Evolutionary conservation across 2,329 filamentous ascomycete species (phyloP).

Genomic region (Arthrobotrys conoides): DNA sequence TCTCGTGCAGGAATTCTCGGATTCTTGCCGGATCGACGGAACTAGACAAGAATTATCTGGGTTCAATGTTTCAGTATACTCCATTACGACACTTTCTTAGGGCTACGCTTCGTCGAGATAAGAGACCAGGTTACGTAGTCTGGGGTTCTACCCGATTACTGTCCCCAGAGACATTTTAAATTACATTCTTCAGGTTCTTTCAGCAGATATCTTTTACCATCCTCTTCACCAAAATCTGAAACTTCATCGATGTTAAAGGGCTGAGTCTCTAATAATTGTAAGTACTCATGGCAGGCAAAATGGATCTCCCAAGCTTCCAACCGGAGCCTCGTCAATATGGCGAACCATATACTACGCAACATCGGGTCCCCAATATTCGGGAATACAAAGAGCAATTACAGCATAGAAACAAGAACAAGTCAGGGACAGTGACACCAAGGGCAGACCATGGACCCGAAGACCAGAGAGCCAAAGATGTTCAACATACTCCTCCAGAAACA

Average conservation of each 20-base stretch:
- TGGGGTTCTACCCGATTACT: background rate
- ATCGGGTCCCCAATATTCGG: conserved; percentile 71
- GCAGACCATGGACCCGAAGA: background rate
- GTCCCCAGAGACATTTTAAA: background rate
- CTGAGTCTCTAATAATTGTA: background rate
- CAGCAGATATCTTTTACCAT: background rate
- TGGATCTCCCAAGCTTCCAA: conserved; percentile 22
- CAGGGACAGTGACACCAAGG: conserved; percentile 14
- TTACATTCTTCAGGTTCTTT: background rate
- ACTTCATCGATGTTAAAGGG: background rate
- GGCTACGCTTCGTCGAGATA: background rate
- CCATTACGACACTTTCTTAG: conserved; percentile 20
- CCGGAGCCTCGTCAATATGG: conserved; percentile 65
- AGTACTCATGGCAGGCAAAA: background rate
- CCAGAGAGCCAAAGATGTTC: background rate
- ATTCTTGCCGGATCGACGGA: conserved; percentile 34
- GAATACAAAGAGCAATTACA: conserved; percentile 69
- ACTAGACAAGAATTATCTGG: conserved; percentile 21
- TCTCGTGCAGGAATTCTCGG: conserved; percentile 14
- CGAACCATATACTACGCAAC: conserved; percentile 68
- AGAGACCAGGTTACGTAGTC: conserved; percentile 8
- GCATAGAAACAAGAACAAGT: conserved; percentile 29
- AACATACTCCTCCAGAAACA: conserved; percentile 39
- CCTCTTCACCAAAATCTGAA: background rate
- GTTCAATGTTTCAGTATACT: background rate